These are phyloP conservation scores for Hericium rajendrae DNA, from an alignment of 768 basidiomycete species.

Conservation along the genomic window DNA sequence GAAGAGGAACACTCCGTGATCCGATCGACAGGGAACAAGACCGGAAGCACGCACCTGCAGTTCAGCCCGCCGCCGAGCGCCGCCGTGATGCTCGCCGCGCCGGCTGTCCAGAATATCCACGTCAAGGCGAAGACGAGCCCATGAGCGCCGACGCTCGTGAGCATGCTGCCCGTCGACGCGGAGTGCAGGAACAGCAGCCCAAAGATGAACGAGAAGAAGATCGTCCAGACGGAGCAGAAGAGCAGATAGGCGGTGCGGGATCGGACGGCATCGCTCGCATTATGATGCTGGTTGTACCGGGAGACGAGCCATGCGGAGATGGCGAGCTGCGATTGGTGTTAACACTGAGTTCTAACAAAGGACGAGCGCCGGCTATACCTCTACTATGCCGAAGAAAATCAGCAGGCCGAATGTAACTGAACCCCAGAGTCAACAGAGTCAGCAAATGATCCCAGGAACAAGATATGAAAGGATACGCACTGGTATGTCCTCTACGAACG, in stretches of 20 bases:
- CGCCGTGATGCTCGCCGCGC: slow-evolving; percentile 59
- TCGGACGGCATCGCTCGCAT: slow-evolving; percentile 39
- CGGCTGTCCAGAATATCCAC: slow-evolving; percentile 74
- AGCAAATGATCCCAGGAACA: neutral
- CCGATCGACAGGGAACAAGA: neutral
- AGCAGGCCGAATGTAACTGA: slow-evolving; percentile 44
- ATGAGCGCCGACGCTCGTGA: slow-evolving; percentile 59
- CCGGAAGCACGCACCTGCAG: slow-evolving; percentile 40
- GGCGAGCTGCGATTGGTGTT: slow-evolving; percentile 34
- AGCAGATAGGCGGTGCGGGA: slow-evolving; percentile 58
- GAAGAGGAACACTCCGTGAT: neutral
- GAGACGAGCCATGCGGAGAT: slow-evolving; percentile 64
- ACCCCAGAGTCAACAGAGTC: slow-evolving; percentile 4
- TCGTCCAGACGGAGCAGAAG: slow-evolving; percentile 68
- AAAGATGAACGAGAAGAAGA: slow-evolving; percentile 43
- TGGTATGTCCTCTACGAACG: slow-evolving; percentile 45
- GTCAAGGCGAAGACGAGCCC: slow-evolving; percentile 51
- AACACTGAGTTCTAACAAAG: neutral
- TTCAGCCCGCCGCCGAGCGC: slow-evolving; percentile 60
- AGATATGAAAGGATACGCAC: slow-evolving; percentile 25
- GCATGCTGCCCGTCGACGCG: slow-evolving; percentile 32
- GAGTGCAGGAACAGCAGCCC: slow-evolving; percentile 44
- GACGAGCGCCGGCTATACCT: slow-evolving; percentile 30
- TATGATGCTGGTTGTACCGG: slow-evolving; percentile 45
- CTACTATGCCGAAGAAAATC: slow-evolving; percentile 54